phyloP scores from a whole-genome alignment of 2,329 filamentous ascomycete genomes.

The Zymoseptoria crescenta region DNA sequence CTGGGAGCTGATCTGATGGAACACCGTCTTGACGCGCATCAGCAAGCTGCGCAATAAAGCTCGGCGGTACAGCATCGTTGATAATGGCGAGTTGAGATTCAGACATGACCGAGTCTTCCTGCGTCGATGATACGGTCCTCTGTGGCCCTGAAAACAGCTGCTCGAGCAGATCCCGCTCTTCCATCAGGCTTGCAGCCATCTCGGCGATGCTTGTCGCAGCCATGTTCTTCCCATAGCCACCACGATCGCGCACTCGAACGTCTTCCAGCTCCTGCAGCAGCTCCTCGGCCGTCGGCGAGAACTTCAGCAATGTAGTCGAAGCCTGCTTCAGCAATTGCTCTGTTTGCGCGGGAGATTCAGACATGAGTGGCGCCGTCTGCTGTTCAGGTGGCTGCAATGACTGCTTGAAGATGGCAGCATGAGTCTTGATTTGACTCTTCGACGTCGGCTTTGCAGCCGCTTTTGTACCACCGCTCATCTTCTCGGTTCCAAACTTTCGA shows the following conservation, averaged over 20 bases:
- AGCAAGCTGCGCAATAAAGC: too few relatives aligned
- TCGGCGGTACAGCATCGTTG: too few relatives aligned
- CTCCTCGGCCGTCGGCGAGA: background rate
- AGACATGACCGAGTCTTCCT: background rate
- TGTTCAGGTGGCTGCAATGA: background rate
- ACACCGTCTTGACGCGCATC: too few relatives aligned
- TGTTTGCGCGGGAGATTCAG: background rate
- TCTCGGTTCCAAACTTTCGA: constrained; percentile 18
- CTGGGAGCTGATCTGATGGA: background rate
- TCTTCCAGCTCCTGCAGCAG: background rate
- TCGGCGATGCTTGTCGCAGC: background rate
- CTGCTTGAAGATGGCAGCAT: background rate
- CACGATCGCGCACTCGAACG: background rate
- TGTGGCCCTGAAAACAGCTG: background rate
- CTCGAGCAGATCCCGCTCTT: background rate
- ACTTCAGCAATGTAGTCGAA: background rate
- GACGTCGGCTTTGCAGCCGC: constrained; percentile 3
- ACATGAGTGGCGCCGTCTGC: background rate
- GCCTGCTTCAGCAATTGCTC: background rate
- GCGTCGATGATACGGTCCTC: background rate
- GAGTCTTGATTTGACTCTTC: background rate
- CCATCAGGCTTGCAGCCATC: background rate
- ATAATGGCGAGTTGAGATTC: too few relatives aligned
- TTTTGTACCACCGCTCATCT: constrained; percentile 9
- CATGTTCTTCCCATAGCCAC: background rate